Evolutionary conservation across 2,329 filamentous ascomycete species (phyloP).

Genomic region (Paecilomyces dactylethromorphus): DNA sequence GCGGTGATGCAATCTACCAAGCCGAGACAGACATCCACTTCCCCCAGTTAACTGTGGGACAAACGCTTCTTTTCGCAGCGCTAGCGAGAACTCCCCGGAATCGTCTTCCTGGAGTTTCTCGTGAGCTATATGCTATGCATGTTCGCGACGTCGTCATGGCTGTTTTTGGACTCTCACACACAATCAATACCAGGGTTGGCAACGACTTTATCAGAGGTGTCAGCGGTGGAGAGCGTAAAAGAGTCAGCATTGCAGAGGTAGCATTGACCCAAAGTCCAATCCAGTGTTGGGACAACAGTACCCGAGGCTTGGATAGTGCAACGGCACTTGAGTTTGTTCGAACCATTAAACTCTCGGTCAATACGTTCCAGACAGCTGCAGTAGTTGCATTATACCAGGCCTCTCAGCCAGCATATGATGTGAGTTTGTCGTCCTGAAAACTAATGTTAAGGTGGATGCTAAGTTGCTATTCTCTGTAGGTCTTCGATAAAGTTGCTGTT

Average conservation of each 20-base stretch:
- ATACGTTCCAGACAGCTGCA: conserved; percentile 44
- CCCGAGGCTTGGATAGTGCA: conserved; percentile 47
- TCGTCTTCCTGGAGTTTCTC: conserved; percentile 32
- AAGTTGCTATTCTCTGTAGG: no score
- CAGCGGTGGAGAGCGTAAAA: conserved; percentile 55
- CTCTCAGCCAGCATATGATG: conserved; percentile 43
- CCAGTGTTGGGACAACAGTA: conserved; percentile 41
- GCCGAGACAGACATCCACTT: conserved; percentile 82
- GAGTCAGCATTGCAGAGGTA: conserved; percentile 54
- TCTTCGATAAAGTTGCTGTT: conserved; percentile 67
- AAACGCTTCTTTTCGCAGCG: conserved; percentile 75
- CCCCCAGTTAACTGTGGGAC: conserved; percentile 67
- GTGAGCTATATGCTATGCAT: conserved; percentile 37
- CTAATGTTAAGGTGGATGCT: no score
- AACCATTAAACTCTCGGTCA: conserved; percentile 44
- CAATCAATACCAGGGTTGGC: conserved; percentile 41
- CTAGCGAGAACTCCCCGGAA: conserved; percentile 51
- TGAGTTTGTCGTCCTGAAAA: no score
- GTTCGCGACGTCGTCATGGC: conserved; percentile 42
- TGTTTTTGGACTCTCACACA: conserved; percentile 44
- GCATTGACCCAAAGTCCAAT: not conserved
- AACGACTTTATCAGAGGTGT: conserved; percentile 58
- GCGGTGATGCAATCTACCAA: conserved; percentile 81
- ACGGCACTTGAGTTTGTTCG: conserved; percentile 53
- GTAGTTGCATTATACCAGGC: conserved; percentile 54